phyloP scores from a whole-genome alignment of 1,139 yeast genomes.

The Scheffersomyces quercinus region DNA sequence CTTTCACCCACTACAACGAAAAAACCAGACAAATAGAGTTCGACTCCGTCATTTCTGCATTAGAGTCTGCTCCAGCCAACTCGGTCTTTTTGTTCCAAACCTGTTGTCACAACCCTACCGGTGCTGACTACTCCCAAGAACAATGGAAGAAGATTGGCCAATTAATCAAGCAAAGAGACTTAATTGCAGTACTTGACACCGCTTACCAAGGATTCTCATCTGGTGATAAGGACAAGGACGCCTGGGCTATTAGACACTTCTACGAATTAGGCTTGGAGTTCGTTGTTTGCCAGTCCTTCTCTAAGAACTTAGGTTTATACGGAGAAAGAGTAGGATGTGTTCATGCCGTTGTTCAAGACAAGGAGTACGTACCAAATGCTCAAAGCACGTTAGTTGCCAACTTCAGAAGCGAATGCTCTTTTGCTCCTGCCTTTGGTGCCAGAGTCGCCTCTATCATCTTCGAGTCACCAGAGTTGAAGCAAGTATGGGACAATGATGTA shows the following conservation, averaged over 20 bases:
- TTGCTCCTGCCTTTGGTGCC: conserved; percentile 51
- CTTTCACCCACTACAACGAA: conserved; percentile 36
- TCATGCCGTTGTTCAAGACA: conserved; percentile 36
- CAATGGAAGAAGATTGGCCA: conserved; percentile 71
- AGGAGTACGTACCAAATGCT: conserved; percentile 18
- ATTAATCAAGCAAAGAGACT: conserved; percentile 38
- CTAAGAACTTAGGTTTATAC: conserved; percentile 49
- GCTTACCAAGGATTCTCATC: conserved; percentile 80
- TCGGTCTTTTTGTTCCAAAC: conserved; percentile 59
- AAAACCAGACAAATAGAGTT: conserved; percentile 31
- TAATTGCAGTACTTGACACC: conserved; percentile 87
- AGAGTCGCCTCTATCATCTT: conserved; percentile 35
- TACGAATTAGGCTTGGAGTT: conserved; percentile 16
- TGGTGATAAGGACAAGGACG: conserved; percentile 22
- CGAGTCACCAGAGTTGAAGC: conserved; percentile 22
- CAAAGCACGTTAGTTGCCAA: conserved; percentile 27
- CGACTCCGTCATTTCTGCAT: conserved; percentile 24
- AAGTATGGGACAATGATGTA: conserved; percentile 40
- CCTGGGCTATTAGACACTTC: conserved; percentile 21
- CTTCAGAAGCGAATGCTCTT: conserved; percentile 42
- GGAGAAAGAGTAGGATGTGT: conserved; percentile 46
- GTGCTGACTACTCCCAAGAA: conserved; percentile 85
- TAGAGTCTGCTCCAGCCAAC: conserved; percentile 29
- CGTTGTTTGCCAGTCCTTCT: conserved; percentile 43
- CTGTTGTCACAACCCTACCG: conserved; percentile 98